Base-by-base conservation (phyloP, 1,284 basidiomycete genomes). In the Tilletia setariae region DNA sequence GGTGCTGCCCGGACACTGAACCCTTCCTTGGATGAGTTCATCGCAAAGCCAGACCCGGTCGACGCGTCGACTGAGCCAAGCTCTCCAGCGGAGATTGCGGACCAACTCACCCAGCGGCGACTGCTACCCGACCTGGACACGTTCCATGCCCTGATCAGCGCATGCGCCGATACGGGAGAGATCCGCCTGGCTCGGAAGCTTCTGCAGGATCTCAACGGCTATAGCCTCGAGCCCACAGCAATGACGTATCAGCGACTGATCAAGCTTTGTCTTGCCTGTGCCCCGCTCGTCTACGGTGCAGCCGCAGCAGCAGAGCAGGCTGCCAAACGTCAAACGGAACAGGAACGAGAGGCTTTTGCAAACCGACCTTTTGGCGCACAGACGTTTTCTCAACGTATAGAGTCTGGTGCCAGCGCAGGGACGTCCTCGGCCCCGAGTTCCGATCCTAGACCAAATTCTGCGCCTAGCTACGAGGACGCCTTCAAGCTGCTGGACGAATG, bases 401-500 rank as follows among this genome's bases (percentile, higher is more conserved):
- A n/a, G n/a, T n/a, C n/a, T n/a, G n/a, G n/a, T n/a, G n/a, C n/a
- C n/a, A n/a, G n/a, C n/a, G n/a, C 56, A 35, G 8, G 30, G 35
- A 11, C 56, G 13, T 30, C 56, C 19, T 61, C 56, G 2, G 32
- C 56, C 2, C 35, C 56, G 56, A 21, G 7, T 25, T 3, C 51
- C 11, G 51, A 21, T 28, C n/a, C 51, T 25, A n/a, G 51, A 28
- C 51, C 51, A 15, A 28, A 23, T 53, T 53, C 51, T 19, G 56
- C 28, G 56, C 56, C 56, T 15, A 61, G 56, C 28, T 61, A 61
- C 56, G 56, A 61, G 30, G 56, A 61, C 30, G 56, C 56, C 25
- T 61, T 61, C 56, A 61, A 61, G 56, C 28, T 61, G 56, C 25
- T 61, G 28, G 56, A 61, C 9, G 56, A 61, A 30, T 61, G 56